Evolutionary conservation across 2,329 filamentous ascomycete genomes (phyloP).

Genomic region (Dryadomyces quercus-mongolicae): DNA sequence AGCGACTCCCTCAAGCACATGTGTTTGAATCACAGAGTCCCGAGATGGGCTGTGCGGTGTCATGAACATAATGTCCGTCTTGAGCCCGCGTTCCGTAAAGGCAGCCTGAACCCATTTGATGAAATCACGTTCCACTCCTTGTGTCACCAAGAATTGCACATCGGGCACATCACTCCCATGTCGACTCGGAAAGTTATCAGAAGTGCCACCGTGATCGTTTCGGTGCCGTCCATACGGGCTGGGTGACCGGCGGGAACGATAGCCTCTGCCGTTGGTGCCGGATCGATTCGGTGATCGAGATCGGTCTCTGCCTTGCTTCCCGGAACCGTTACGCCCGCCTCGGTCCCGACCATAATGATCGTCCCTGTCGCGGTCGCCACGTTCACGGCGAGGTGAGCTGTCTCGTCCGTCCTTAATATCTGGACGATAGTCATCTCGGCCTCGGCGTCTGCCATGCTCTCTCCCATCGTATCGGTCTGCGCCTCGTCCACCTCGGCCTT

Average conservation of each 20-base stretch:
- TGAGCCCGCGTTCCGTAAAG: constrained; percentile 60
- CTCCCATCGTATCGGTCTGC: constrained; percentile 33
- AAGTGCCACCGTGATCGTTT: constrained; percentile 40
- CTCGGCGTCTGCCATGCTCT: constrained; percentile 36
- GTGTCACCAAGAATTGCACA: constrained; percentile 73
- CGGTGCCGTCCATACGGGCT: constrained; percentile 46
- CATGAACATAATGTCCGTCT: constrained; percentile 68
- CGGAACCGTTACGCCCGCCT: constrained; percentile 25
- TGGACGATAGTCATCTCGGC: constrained; percentile 55
- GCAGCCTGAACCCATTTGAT: constrained; percentile 69
- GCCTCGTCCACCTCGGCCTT: constrained; percentile 29
- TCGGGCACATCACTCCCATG: constrained; percentile 70
- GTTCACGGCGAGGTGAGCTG: constrained; percentile 41
- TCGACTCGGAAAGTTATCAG: constrained; percentile 27
- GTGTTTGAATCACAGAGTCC: constrained; percentile 67
- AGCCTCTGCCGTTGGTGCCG: constrained; percentile 32
- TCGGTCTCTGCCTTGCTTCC: constrained; percentile 39
- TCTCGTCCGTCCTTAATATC: constrained; percentile 42
- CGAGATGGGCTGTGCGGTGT: constrained; percentile 60
- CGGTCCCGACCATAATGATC: constrained; percentile 38
- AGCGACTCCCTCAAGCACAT: constrained; percentile 79
- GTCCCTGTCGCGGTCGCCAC: constrained; percentile 48
- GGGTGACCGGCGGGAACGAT: constrained; percentile 53
- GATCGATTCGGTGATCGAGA: constrained; percentile 50
- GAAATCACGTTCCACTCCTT: constrained; percentile 68